Evolutionary conservation across 2,329 filamentous ascomycete genomes (phyloP).

Genomic region (Aspergillus pseudotamarii): DNA sequence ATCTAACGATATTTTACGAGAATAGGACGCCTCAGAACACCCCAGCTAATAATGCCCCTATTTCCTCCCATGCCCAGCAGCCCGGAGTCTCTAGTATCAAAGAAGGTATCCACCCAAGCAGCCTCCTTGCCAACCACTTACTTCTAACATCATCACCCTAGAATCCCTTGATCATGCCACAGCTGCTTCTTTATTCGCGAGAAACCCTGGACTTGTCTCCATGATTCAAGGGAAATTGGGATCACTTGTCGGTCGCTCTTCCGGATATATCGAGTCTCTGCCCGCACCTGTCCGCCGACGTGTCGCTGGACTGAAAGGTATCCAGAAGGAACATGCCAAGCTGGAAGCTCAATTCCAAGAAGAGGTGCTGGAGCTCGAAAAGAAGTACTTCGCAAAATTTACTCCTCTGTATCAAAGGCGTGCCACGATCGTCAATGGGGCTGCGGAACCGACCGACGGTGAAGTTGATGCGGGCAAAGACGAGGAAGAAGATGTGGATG

Average conservation of each 20-base stretch:
- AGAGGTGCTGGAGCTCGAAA: slow-evolving; percentile 96
- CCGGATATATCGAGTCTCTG: slow-evolving; percentile 96
- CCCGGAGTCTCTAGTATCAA: slow-evolving; percentile 93
- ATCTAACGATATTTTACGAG: slow-evolving; percentile 34
- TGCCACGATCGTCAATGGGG: slow-evolving; percentile 87
- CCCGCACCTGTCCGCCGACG: slow-evolving; percentile 86
- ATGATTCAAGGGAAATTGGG: slow-evolving; percentile 98
- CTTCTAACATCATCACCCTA: slow-evolving; percentile 45
- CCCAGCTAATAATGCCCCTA: slow-evolving; percentile 90
- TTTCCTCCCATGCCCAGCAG: slow-evolving; percentile 95
- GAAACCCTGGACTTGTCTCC: slow-evolving; percentile 90
- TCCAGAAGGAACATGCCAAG: slow-evolving; percentile 98
- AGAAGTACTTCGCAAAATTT: slow-evolving; percentile 99
- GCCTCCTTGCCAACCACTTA: slow-evolving; percentile 12
- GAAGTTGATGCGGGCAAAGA: slow-evolving; percentile 87
- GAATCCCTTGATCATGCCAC: slow-evolving; percentile 88
- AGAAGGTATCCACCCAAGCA: slow-evolving; percentile 70
- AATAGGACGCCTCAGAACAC: slow-evolving; percentile 96
- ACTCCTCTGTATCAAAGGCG: slow-evolving; percentile 96
- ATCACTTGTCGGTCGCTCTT: slow-evolving; percentile 89
- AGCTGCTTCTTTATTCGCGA: slow-evolving; percentile 89
- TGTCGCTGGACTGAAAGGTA: slow-evolving; percentile 92
- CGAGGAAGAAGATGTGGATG: slow-evolving; percentile 67
- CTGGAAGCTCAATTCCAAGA: slow-evolving; percentile 98
- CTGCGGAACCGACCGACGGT: slow-evolving; percentile 78